These are phyloP conservation scores for Sugiyamaella grinbergsii DNA, from an alignment of 1,139 yeast species.

Conservation along the genomic window DNA sequence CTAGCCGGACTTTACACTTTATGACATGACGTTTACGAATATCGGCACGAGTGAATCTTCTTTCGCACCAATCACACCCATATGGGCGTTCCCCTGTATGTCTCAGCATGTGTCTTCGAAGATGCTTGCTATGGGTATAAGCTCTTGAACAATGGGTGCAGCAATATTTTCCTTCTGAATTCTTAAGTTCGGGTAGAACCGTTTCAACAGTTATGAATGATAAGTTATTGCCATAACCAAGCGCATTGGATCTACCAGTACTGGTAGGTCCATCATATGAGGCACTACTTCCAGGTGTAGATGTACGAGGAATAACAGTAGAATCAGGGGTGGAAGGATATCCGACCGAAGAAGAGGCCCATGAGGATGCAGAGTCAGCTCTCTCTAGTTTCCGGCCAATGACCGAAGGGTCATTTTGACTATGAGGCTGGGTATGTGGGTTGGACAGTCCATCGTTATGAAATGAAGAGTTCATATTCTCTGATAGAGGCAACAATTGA, in stretches of 20 bases:
- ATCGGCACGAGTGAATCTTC: slow-evolving; percentile 37
- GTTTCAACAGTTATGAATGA: slow-evolving; percentile 19
- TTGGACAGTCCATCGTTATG: not conserved
- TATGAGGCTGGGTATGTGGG: not conserved
- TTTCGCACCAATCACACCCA: slow-evolving; percentile 34
- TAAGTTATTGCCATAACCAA: not conserved
- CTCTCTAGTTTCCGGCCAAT: slow-evolving; percentile 15
- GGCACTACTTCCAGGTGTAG: not conserved
- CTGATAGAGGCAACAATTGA: not conserved
- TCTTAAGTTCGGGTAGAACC: slow-evolving; percentile 18
- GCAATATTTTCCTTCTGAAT: slow-evolving; percentile 36
- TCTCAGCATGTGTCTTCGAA: slow-evolving; percentile 39
- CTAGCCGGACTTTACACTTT: slow-evolving; percentile 27
- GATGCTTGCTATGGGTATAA: slow-evolving; percentile 41
- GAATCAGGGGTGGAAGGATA: slow-evolving; percentile 21
- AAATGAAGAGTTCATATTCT: not conserved
- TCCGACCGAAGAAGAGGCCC: slow-evolving; percentile 16
- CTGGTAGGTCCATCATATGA: not conserved
- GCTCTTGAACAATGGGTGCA: slow-evolving; percentile 37
- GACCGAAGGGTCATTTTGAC: slow-evolving; percentile 3
- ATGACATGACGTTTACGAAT: slow-evolving; percentile 36
- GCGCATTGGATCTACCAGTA: not conserved
- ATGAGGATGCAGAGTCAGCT: slow-evolving; percentile 18
- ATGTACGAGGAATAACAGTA: not conserved
- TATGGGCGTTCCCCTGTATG: slow-evolving; percentile 40